phyloP scores from a whole-genome alignment of 139 green algal species.

The Chlorella sorokiniana region DNA sequence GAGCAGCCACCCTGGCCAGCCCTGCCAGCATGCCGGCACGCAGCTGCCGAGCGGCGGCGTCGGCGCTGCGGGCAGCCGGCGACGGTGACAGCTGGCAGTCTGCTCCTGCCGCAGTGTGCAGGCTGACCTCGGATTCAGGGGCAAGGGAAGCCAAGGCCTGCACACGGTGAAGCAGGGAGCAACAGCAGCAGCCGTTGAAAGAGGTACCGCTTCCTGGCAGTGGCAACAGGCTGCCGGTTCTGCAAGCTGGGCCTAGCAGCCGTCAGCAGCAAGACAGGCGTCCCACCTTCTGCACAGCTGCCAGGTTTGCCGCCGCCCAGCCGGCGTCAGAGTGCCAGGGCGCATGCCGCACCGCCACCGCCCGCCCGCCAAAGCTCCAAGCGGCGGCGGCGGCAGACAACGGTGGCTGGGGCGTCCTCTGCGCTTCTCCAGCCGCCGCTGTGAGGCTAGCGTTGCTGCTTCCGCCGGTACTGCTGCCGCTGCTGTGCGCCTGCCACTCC shows the following conservation, averaged over 20 bases:
- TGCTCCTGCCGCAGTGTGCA: neutral
- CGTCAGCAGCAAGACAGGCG: neutral
- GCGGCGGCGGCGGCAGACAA: too few relatives aligned
- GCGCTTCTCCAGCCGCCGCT: too few relatives aligned
- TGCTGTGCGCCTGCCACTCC: slow-evolving; percentile 11
- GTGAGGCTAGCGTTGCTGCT: neutral
- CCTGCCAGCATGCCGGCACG: neutral
- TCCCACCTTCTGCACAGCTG: neutral
- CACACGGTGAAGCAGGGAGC: too few relatives aligned
- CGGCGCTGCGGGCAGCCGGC: neutral
- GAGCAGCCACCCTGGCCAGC: slow-evolving; percentile 16
- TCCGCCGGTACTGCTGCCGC: neutral
- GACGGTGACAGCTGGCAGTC: neutral
- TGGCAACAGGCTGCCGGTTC: neutral
- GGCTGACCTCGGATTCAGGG: neutral
- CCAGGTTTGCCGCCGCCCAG: neutral
- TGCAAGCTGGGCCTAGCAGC: neutral
- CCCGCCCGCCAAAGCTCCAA: neutral
- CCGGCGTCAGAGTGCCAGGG: neutral
- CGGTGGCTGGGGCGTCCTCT: too few relatives aligned
- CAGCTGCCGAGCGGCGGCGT: neutral
- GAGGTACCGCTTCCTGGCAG: too few relatives aligned
- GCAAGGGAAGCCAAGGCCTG: too few relatives aligned
- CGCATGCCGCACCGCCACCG: neutral
- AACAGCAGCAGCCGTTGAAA: too few relatives aligned